A percentile compares a stretch with the other conserved stretches of the same genome.
Conservation (phyloP, 2,329 filamentous ascomycete species). For the Scedosporium apiospermum region DNA sequence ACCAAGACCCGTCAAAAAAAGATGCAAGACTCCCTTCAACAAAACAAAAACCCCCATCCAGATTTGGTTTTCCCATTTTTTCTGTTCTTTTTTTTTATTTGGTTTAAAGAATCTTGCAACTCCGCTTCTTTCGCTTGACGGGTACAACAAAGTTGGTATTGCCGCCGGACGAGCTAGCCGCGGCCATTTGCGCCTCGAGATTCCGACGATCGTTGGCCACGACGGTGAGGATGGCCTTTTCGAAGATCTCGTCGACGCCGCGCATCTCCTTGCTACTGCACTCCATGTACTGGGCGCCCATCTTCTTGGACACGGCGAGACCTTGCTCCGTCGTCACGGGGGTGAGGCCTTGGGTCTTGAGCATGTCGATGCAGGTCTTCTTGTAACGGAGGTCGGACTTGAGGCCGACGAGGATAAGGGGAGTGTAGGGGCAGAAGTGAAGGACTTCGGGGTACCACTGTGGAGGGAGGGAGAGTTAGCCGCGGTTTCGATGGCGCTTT, state of each 20-base stretch:
- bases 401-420: slow-evolving; percentile 87
- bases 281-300: slow-evolving; percentile 94
- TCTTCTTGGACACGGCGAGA: slow-evolving; percentile 77
- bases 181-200: slow-evolving; percentile 38
- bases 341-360: slow-evolving; percentile 94
- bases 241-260: slow-evolving; percentile 94
- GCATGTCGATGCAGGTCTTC: slow-evolving; percentile 94
- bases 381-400: slow-evolving; percentile 96
- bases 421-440: slow-evolving; percentile 96
- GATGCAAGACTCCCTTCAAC: slow-evolving; percentile 1
- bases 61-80: not conserved
- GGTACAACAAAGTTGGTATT: slow-evolving; percentile 31
- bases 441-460: slow-evolving; percentile 99
- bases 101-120: slow-evolving; percentile 65
- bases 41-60: slow-evolving; percentile 9
- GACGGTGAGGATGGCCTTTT: slow-evolving; percentile 80
- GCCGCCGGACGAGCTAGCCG: slow-evolving; percentile 24
- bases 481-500: not conserved
- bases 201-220: slow-evolving; percentile 70
- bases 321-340: slow-evolving; percentile 91
- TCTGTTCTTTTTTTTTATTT: slow-evolving; percentile 8
- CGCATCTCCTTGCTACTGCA: slow-evolving; percentile 97
- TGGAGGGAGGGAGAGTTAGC: not conserved
- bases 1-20: slow-evolving; percentile 1
- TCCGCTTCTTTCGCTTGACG: slow-evolving; percentile 74